These are phyloP conservation scores for Ceratobasidium papillatum DNA, from an alignment of 1,284 basidiomycete species.

Conservation along the genomic window DNA sequence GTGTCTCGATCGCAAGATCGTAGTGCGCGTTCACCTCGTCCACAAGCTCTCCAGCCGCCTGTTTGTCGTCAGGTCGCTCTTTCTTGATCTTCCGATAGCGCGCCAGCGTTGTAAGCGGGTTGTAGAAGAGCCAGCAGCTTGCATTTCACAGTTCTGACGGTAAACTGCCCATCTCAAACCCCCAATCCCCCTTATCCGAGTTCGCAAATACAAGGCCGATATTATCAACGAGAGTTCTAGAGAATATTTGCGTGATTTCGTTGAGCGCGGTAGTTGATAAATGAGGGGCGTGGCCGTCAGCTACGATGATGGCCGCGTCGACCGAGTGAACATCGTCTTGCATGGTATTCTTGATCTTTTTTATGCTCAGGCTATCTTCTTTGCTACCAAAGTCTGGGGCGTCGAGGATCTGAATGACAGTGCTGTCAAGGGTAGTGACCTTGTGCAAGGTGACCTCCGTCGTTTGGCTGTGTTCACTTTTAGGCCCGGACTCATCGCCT, in stretches of 20 bases:
- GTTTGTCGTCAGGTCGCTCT: not conserved
- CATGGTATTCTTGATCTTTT: constrained; percentile 6
- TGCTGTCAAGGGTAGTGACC: constrained; percentile 37
- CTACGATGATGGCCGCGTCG: constrained; percentile 34
- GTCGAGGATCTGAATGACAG: constrained; percentile 46
- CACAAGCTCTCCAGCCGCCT: not conserved
- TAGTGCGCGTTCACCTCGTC: too few relatives aligned
- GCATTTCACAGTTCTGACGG: constrained; percentile 28
- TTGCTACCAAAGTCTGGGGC: constrained; percentile 47
- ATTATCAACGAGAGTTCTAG: constrained; percentile 48
- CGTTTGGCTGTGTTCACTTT: too few relatives aligned
- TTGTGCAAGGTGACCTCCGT: too few relatives aligned
- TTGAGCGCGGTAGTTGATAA: constrained; percentile 46
- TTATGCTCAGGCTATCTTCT: constrained; percentile 44
- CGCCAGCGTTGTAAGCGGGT: not conserved
- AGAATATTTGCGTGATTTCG: constrained; percentile 49
- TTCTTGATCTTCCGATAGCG: not conserved
- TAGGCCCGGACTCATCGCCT: too few relatives aligned
- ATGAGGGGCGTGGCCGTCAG: constrained; percentile 49
- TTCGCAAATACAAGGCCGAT: constrained; percentile 51
- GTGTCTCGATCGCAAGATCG: too few relatives aligned
- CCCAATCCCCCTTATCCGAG: constrained; percentile 45
- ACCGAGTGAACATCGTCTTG: constrained; percentile 43
- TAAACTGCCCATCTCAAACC: constrained; percentile 47
- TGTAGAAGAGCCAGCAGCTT: not conserved